Base-by-base conservation (phyloP, 2,329 filamentous ascomycete species). In the Penicillium capsulatum region DNA sequence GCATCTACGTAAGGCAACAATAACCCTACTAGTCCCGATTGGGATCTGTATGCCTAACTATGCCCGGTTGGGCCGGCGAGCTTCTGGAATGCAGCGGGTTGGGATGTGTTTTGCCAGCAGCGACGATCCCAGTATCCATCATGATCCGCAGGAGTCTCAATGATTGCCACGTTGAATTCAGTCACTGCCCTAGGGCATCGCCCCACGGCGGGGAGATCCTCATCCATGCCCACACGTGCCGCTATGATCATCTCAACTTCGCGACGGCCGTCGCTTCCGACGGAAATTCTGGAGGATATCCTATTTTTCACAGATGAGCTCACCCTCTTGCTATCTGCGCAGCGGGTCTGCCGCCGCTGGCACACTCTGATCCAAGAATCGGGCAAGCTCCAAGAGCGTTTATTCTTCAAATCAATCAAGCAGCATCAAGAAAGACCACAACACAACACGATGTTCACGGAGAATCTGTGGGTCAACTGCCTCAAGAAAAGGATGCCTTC, bases 211-310 rank as follows among this genome's bases (percentile, higher is more conserved):
- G 9, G 19, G 9, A 22, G 9, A 5, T 9, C 19, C 5, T 4
- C 10, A n/a, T n/a, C 26, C 26, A 28, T 28, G 6, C 13, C 4
- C 5, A 28, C 6, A 4, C 26, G 26, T 4, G 10, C n/a, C 26
- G n/a, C n/a, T 11, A 4, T 6, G 13, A 28, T n/a, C 5, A n/a
- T 28, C 26, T 6, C 26, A n/a, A 28, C 11, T 6, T n/a, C 26
- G n/a, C 26, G 5, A 14, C 9, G n/a, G 6, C 6, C 26, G 6
- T 14, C 26, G n/a, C 6, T 14, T 28, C 26, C 26, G 19, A 33
- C 32, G 11, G 32, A 34, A 14, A 24, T 34, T 7, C 19, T 34
- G 17, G 32, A 34, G 19, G 26, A 24, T 17, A 34, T 34, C 17
- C 32, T 34, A 3, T 19, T 34, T 14, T 3, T 22, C 19, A 14